Conservation (phyloP, 192 early-diverging fungal species). For the Spizellomyces punctatus region DNA sequence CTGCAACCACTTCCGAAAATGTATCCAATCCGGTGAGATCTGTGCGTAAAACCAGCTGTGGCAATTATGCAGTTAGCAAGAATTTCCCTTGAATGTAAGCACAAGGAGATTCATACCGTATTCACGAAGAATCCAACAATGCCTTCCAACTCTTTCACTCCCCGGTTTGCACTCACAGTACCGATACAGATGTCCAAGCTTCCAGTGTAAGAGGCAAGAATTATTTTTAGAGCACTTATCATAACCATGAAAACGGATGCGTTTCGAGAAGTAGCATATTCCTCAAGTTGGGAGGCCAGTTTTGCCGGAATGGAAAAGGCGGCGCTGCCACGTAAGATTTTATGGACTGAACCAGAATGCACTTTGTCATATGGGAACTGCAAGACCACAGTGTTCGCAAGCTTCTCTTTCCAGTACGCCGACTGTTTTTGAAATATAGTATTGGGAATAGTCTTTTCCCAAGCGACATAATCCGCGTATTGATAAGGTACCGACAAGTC, state of each 20-base stretch:
- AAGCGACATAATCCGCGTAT: no score
- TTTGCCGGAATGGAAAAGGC: neutral
- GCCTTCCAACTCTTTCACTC: neutral
- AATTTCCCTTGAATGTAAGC: no score
- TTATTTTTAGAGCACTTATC: neutral
- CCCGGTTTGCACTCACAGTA: neutral
- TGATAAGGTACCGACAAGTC: no score
- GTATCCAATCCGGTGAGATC: no score
- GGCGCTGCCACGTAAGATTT: neutral
- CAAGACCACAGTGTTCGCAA: neutral
- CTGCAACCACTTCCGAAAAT: neutral
- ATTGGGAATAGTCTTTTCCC: no score
- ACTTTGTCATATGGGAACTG: neutral
- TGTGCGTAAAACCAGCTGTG: no score
- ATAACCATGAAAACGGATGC: constrained; percentile 3
- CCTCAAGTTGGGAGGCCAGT: neutral
- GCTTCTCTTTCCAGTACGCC: neutral
- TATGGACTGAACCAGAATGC: neutral
- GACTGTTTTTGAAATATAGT: no score
- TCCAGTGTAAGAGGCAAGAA: neutral
- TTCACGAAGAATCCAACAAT: constrained; percentile 6
- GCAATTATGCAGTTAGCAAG: no score
- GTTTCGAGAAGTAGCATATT: neutral
- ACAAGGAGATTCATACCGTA: no score
- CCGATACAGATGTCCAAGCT: neutral